phyloP scores from a whole-genome alignment of 495 filamentous ascomycete genomes.

The Aspergillus saccharolyticus region DNA sequence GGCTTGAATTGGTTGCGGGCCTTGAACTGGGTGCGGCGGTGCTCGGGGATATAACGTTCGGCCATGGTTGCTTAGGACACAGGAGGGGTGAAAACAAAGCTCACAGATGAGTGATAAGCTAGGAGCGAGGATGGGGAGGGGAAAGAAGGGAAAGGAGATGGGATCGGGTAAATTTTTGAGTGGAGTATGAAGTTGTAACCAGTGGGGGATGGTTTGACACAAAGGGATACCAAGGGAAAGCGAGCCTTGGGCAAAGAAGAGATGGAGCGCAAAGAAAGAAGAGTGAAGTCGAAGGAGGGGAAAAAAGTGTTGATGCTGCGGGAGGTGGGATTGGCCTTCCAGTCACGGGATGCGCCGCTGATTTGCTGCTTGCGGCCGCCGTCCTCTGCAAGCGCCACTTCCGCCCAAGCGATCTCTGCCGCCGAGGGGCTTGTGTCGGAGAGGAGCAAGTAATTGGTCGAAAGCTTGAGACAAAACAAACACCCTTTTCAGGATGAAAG shows the following conservation, averaged over 20 bases:
- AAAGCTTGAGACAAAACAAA: not conserved
- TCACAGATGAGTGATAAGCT: slow-evolving; percentile 19
- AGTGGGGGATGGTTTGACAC: slow-evolving; percentile 24
- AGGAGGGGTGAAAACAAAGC: slow-evolving; percentile 32
- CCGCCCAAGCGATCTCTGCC: slow-evolving; percentile 30
- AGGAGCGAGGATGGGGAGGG: slow-evolving; percentile 5
- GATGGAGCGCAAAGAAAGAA: slow-evolving; percentile 11
- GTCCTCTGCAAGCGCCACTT: slow-evolving; percentile 14
- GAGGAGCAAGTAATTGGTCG: not conserved
- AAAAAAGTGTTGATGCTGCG: slow-evolving; percentile 25
- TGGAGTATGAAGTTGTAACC: slow-evolving; percentile 32
- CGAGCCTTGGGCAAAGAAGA: slow-evolving; percentile 12
- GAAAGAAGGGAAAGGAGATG: slow-evolving; percentile 26
- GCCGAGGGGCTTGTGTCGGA: slow-evolving; percentile 2
- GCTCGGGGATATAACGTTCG: slow-evolving; percentile 98
- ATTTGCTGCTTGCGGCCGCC: slow-evolving; percentile 21
- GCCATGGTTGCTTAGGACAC: slow-evolving; percentile 65
- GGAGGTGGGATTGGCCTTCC: slow-evolving; percentile 20
- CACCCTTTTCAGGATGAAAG: not conserved
- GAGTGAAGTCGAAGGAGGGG: slow-evolving; percentile 18
- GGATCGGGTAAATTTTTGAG: slow-evolving; percentile 11
- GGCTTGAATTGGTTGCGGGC: slow-evolving; percentile 97
- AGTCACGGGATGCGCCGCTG: slow-evolving; percentile 18
- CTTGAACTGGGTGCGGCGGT: slow-evolving; percentile 98
- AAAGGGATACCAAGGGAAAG: slow-evolving; percentile 3